Conservation (phyloP, 148 eudicot species). For the Fallopia convolvulus region DNA sequence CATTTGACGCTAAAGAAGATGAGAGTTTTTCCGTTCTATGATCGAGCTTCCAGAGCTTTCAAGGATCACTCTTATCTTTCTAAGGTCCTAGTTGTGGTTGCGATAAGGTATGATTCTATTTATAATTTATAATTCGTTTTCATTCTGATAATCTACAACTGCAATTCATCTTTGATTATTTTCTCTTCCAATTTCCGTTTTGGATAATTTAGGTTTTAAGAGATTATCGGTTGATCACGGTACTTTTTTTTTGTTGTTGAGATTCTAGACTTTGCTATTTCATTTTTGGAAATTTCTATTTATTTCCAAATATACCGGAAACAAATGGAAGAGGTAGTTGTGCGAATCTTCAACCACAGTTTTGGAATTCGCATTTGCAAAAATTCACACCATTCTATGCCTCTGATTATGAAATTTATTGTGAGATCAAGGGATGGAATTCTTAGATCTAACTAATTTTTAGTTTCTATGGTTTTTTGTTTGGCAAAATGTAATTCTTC, state of each 20-base stretch:
- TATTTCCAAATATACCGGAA: not conserved
- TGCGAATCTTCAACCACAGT: not conserved
- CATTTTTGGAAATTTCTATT: not conserved
- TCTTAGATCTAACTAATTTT: not conserved
- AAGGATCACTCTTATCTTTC: constrained; percentile 29
- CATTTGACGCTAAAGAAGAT: constrained; percentile 5
- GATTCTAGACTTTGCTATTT: not conserved
- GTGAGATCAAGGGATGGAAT: not conserved
- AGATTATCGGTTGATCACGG: constrained; percentile 10
- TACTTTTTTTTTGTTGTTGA: constrained; percentile 1
- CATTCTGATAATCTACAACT: not conserved
- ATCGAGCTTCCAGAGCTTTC: constrained; percentile 34
- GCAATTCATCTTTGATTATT: not conserved
- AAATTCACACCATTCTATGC: not conserved
- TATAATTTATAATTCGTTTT: not conserved
- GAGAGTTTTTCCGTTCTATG: constrained; percentile 27
- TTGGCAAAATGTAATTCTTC: not conserved
- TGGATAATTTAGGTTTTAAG: not conserved
- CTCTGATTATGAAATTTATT: not conserved
- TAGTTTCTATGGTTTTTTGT: not conserved
- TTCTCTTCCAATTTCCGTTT: not conserved
- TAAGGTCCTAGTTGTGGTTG: constrained; percentile 8
- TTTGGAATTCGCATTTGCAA: not conserved
- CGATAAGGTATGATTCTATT: not conserved
- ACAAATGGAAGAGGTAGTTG: not conserved